Conservation (phyloP, 2,329 filamentous ascomycete species). For the Endothia cerciana region DNA sequence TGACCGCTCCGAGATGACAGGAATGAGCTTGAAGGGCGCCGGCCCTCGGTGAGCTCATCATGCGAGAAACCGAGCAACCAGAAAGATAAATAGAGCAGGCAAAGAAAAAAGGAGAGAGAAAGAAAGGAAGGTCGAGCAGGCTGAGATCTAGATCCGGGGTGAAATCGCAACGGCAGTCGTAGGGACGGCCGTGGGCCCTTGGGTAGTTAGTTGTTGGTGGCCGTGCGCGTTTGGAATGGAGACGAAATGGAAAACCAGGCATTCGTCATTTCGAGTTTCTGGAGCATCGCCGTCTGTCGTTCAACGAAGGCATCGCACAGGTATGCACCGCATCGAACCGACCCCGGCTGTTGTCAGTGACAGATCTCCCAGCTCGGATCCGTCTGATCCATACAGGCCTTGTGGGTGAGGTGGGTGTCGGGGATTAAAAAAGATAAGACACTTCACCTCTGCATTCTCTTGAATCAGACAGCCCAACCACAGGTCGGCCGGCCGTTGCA, state of each 20-base stretch:
- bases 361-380: slow-evolving; percentile 3
- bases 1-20: slow-evolving; percentile 11
- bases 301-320: background rate
- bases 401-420: background rate
- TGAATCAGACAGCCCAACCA: background rate
- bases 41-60: slow-evolving; percentile 6
- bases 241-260: slow-evolving; percentile 13
- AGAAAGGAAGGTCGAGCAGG: background rate
- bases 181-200: too few species aligned
- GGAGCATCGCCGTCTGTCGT: background rate
- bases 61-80: background rate
- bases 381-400: slow-evolving; percentile 1
- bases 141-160: slow-evolving; percentile 14
- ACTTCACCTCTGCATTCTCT: slow-evolving; percentile 6
- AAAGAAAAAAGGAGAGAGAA: too few species aligned
- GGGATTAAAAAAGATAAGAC: slow-evolving; percentile 3
- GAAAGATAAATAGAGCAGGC: too few species aligned
- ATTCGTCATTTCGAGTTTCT: slow-evolving; percentile 17
- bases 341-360: background rate
- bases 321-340: background rate
- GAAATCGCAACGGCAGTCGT: background rate
- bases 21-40: slow-evolving; percentile 1
- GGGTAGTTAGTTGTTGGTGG: background rate
- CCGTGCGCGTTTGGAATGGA: slow-evolving; percentile 14
- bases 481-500: background rate